Conservation (phyloP, 345 rosid species). For the Melastoma malabathricum region DNA sequence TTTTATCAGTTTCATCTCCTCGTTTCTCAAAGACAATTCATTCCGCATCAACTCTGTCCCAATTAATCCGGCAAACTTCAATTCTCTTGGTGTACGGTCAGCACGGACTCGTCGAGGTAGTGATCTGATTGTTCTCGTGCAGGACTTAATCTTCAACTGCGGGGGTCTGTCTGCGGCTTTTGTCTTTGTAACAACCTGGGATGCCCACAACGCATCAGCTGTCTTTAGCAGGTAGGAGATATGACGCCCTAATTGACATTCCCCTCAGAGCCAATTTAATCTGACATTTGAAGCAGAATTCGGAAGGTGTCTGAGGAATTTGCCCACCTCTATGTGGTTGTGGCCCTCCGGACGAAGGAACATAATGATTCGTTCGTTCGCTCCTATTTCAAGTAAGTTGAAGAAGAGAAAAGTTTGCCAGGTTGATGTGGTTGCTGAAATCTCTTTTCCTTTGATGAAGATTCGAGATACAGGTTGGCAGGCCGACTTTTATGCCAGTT, state of each 20-base stretch:
- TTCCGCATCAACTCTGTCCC: slow-evolving; percentile 79
- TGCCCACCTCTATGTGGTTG: slow-evolving; percentile 54
- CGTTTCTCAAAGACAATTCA: slow-evolving; percentile 56
- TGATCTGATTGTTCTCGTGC: neutral
- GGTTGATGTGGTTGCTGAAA: neutral
- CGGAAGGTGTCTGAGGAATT: slow-evolving; percentile 58
- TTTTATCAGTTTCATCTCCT: slow-evolving; percentile 54
- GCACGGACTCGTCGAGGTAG: neutral
- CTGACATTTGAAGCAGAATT: slow-evolving; percentile 29
- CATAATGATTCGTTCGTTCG: slow-evolving; percentile 58
- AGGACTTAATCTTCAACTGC: slow-evolving; percentile 89
- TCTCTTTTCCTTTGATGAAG: slow-evolving; percentile 20
- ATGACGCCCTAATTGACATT: neutral
- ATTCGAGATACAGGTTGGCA: slow-evolving; percentile 72
- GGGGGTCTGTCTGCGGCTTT: slow-evolving; percentile 81
- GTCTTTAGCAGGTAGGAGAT: slow-evolving; percentile 48
- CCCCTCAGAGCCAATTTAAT: neutral
- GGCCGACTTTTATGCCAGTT: slow-evolving; percentile 68
- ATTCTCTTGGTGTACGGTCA: neutral
- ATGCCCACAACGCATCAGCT: slow-evolving; percentile 19
- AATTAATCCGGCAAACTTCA: slow-evolving; percentile 46
- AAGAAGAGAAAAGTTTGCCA: neutral
- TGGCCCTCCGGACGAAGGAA: slow-evolving; percentile 43
- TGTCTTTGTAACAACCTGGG: slow-evolving; percentile 72
- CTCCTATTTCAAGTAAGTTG: slow-evolving; percentile 76